Evolutionary conservation across 768 basidiomycete species (phyloP).

Genomic region (Boletus bicolor): DNA sequence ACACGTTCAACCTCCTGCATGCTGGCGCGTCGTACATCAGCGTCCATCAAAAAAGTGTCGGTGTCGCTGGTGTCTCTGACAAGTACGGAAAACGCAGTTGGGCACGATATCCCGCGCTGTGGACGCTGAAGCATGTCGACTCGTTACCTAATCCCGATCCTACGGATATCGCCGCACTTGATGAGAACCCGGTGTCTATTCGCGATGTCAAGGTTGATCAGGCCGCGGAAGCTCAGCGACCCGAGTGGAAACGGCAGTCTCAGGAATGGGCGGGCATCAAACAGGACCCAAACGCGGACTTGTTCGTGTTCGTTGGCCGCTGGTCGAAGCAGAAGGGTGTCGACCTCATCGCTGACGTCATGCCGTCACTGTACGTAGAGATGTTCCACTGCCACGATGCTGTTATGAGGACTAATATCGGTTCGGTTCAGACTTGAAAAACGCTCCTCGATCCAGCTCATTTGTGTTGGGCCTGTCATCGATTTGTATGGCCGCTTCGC

Average conservation of each 20-base stretch:
- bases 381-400: too few species aligned
- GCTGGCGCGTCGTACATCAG: constrained; percentile 92
- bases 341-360: constrained; percentile 94
- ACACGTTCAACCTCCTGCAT: constrained; percentile 94
- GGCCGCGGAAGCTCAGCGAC: constrained; percentile 83
- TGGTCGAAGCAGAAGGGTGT: constrained; percentile 99
- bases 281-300: constrained; percentile 84
- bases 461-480: constrained; percentile 91
- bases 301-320: constrained; percentile 95
- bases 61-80: constrained; percentile 96
- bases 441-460: constrained; percentile 78
- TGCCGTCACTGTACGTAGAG: constrained; percentile 74
- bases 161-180: constrained; percentile 89
- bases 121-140: constrained; percentile 95
- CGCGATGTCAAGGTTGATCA: constrained; percentile 76
- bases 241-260: constrained; percentile 86
- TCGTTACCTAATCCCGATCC: constrained; percentile 95
- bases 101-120: constrained; percentile 94
- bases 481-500: constrained; percentile 95
- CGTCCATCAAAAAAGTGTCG: constrained; percentile 87
- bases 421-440: constrained; percentile 65
- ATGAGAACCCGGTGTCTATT: constrained; percentile 69
- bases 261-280: constrained; percentile 95
- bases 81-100: constrained; percentile 97
- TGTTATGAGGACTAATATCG: neutral